phyloP scores from a whole-genome alignment of 2,329 filamentous ascomycete genomes.

The Diplocarpon mali region DNA sequence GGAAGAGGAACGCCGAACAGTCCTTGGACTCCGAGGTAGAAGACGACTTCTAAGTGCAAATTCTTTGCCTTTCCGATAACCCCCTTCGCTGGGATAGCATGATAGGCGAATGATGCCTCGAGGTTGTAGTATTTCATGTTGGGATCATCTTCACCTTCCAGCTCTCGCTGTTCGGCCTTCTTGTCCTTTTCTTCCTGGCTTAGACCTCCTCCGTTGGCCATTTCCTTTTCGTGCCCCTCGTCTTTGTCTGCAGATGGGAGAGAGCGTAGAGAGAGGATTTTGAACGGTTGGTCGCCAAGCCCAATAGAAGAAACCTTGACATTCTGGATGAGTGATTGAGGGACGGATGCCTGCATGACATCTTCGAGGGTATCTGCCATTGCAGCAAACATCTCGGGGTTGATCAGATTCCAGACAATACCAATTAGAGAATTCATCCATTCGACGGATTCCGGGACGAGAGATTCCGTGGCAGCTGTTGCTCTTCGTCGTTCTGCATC shows the following conservation, averaged over 20 bases:
- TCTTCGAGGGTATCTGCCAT: constrained; percentile 16
- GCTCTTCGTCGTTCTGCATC: constrained; percentile 14
- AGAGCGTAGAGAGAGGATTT: constrained; percentile 13
- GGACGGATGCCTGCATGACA: constrained; percentile 18
- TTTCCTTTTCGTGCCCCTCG: constrained; percentile 4
- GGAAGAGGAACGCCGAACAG: constrained; percentile 13
- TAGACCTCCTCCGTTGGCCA: not conserved
- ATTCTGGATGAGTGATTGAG: constrained; percentile 14
- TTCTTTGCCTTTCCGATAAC: constrained; percentile 18
- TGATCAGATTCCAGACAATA: constrained; percentile 15
- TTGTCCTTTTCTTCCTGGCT: constrained; percentile 12
- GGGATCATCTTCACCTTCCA: constrained; percentile 13
- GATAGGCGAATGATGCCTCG: constrained; percentile 15
- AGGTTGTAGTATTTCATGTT: constrained; percentile 15
- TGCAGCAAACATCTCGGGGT: constrained; percentile 17
- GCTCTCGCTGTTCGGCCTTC: constrained; percentile 11
- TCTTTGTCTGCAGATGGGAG: constrained; percentile 14
- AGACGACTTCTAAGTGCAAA: constrained; percentile 17
- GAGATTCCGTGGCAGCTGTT: constrained; percentile 12
- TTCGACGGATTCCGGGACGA: constrained; percentile 15
- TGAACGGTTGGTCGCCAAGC: constrained; percentile 14
- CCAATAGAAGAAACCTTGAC: constrained; percentile 14
- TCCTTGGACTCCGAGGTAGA: constrained; percentile 15
- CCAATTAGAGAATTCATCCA: constrained; percentile 17
- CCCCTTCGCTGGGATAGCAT: constrained; percentile 16